A percentile compares a stretch with the other conserved stretches of the same genome.
Conservation (phyloP, 176 grass and related monocot species). For the Tillandsia fasciculata region DNA sequence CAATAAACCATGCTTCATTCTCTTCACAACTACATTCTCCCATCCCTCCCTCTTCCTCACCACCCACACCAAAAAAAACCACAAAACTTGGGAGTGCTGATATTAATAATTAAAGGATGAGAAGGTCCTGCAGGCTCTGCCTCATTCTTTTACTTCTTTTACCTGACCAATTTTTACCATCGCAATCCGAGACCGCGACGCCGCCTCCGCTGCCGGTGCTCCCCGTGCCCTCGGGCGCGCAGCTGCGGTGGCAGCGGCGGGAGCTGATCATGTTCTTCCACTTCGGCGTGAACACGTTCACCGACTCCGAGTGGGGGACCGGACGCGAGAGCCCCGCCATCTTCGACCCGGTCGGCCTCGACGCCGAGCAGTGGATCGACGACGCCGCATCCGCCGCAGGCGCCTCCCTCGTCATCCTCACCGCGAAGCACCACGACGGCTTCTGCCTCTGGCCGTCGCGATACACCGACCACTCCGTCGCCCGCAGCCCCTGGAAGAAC, state of each 20-base stretch:
- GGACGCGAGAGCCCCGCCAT: constrained; percentile 39
- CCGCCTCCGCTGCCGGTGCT: constrained; percentile 47
- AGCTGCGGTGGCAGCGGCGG: constrained; percentile 74
- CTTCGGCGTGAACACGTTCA: constrained; percentile 99
- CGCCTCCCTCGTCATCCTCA: constrained; percentile 64
- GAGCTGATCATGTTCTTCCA: constrained; percentile 99
- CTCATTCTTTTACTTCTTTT: neutral
- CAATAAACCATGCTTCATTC: too few species aligned
- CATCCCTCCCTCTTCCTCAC: too few species aligned
- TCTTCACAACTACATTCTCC: too few species aligned
- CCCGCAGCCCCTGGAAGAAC: constrained; percentile 43
- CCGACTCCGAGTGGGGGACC: constrained; percentile 69
- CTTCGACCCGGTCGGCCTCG: constrained; percentile 41
- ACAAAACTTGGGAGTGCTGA: neutral
- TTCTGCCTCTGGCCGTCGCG: constrained; percentile 94
- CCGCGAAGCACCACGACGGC: constrained; percentile 91
- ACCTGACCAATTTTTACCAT: neutral
- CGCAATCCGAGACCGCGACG: constrained; percentile 5
- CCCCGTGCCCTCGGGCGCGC: constrained; percentile 61
- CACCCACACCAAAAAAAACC: too few species aligned
- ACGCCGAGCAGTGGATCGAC: constrained; percentile 71
- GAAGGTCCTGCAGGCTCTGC: neutral
- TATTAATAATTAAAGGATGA: neutral
- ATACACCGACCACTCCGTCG: constrained; percentile 70
- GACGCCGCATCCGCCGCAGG: constrained; percentile 35